phyloP scores from a whole-genome alignment of 192 early-diverging fungal species.

The Umbelopsis sp. region DNA sequence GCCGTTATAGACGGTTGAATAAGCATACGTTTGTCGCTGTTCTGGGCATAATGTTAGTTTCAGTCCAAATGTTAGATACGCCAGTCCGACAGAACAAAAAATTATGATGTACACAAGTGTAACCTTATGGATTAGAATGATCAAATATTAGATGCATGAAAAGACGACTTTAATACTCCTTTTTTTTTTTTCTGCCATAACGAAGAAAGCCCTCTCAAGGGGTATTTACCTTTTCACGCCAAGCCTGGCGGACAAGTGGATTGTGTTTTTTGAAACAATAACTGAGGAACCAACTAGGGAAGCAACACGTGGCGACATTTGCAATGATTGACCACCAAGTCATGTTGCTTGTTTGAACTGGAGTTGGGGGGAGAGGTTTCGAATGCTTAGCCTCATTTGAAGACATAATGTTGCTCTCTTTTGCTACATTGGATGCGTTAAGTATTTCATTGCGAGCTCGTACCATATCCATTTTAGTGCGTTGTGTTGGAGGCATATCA shows the following conservation, averaged over 20 bases:
- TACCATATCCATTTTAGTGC: constrained; percentile 18
- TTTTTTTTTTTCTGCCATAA: constrained; percentile 4
- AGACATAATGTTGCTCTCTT: constrained; percentile 10
- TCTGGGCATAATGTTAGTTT: constrained; percentile 35
- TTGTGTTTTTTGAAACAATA: constrained; percentile 45
- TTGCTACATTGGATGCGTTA: constrained; percentile 21
- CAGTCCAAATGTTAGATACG: constrained; percentile 55
- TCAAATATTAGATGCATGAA: not conserved
- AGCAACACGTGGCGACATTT: constrained; percentile 46
- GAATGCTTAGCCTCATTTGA: constrained; percentile 26
- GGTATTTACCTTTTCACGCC: constrained; percentile 55
- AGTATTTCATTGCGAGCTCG: constrained; percentile 27
- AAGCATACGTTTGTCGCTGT: constrained; percentile 15
- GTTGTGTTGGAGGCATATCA: constrained; percentile 21
- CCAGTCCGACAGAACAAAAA: constrained; percentile 37
- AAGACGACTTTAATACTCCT: not conserved
- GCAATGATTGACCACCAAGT: constrained; percentile 48
- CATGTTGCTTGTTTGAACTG: constrained; percentile 32
- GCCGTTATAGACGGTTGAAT: constrained; percentile 19
- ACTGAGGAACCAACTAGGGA: constrained; percentile 43
- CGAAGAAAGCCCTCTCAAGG: not conserved
- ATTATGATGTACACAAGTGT: constrained; percentile 47
- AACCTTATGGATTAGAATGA: constrained; percentile 26
- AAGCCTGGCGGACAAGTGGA: constrained; percentile 46
- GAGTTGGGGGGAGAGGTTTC: constrained; percentile 14